Evolutionary conservation across 2,329 filamentous ascomycete genomes (phyloP), one percentile per base, ranked within the genome.

Genomic region (Diaporthe helianthi): DNA sequence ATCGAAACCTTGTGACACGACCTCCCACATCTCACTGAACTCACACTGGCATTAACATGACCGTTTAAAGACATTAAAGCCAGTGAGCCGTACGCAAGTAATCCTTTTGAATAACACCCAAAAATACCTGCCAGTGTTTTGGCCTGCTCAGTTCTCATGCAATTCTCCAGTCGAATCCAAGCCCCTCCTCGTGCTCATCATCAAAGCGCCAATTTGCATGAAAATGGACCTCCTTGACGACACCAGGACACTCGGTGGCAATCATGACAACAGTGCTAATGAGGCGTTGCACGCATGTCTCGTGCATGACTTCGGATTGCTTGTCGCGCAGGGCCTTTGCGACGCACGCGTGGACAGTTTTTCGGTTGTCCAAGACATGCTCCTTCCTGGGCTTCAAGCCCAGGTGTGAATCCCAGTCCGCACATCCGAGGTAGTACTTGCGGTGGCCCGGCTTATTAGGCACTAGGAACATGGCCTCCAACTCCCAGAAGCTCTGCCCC

Each of bases 351-450:
- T 31, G 10, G 2, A 52, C 26, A 19, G 3, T 2, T 4, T 52
- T 15, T 17, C 49, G 8, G 12, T 31, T 8, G 2, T 52, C 17
- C 5, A 2, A 29, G n/a, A 24, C 19, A 22, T 24, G n/a, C n/a
- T 12, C 10, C 17, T 3, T 19, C 17, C 19, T 47, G 1, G 15
- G 7, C 9, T 9, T 22, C n/a, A 12, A 44, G 19, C n/a, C 4
- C 2, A 3, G 9, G 2, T 4, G 15, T 1, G 2, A 0, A 0
- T 46, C 41, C 19, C 19, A 46, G 1, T 0, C 19, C 9, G 2
- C 8, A 4, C 41, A 46, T 7, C 9, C 8, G 41, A 0, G 19
- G 9, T n/a, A 19, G 9, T n/a, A 19, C 8, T 4, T 46, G 3
- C 19, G 3, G 1, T 7, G 12, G 19, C 19, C 19, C 1, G 17